Percentiles rank a stretch among this genome's conserved stretches.
Evolutionary conservation across 2,329 filamentous ascomycete genomes (phyloP).

Genomic region (Penicillium sp.): DNA sequence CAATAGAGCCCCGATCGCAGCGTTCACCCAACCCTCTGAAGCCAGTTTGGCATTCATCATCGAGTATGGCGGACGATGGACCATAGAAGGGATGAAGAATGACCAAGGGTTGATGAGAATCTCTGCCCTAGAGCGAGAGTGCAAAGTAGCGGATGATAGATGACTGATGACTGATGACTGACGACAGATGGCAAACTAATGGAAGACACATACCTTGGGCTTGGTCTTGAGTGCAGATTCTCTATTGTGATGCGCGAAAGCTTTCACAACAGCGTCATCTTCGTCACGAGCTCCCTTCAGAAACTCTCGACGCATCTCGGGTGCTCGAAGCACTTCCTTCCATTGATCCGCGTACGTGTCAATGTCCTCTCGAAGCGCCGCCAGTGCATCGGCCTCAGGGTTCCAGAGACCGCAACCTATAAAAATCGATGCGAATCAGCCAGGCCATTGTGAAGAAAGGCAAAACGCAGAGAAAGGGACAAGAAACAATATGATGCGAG

Average conservation of each 20-base stretch:
- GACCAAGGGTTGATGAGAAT: not conserved
- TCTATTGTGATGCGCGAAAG: constrained; percentile 70
- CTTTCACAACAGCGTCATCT: constrained; percentile 63
- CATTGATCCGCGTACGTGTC: constrained; percentile 71
- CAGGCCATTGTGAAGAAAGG: constrained; percentile 6
- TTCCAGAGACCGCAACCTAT: constrained; percentile 78
- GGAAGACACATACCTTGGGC: constrained; percentile 67
- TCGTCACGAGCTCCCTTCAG: constrained; percentile 58
- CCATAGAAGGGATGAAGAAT: not conserved
- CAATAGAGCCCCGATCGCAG: constrained; percentile 3
- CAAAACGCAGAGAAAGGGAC: not conserved
- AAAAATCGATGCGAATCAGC: constrained; percentile 4
- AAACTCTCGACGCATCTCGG: constrained; percentile 64
- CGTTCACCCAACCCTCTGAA: not conserved
- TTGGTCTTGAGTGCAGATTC: constrained; percentile 78
- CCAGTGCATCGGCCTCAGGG: constrained; percentile 67
- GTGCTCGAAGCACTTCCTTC: constrained; percentile 64
- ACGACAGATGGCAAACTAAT: not conserved
- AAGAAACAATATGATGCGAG: not conserved
- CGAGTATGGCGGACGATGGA: not conserved
- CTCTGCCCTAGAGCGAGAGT: not conserved
- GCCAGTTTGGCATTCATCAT: constrained; percentile 3
- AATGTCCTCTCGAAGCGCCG: constrained; percentile 69
- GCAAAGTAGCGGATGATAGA: not conserved
- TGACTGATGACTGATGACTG: not conserved